phyloP scores from a whole-genome alignment of 2,329 filamentous ascomycete genomes.

The Paecilomyces formosus region DNA sequence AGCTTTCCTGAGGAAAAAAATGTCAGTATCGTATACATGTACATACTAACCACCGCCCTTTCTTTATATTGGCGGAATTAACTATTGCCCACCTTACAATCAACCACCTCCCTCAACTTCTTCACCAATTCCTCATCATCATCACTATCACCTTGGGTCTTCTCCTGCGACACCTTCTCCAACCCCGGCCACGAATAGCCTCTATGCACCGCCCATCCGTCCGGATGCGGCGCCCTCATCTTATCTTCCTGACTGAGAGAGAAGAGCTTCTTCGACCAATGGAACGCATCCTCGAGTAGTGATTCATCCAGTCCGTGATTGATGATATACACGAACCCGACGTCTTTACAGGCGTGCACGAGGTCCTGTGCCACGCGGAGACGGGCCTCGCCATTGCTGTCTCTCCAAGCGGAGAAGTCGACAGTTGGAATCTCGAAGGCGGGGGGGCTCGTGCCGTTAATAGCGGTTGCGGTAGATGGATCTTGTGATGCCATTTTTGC shows the following conservation, averaged over 20 bases:
- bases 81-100: conserved; percentile 41
- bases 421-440: conserved; percentile 28
- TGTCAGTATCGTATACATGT: not conserved
- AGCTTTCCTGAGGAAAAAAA: conserved; percentile 41
- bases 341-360: conserved; percentile 33
- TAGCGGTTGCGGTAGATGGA: not conserved
- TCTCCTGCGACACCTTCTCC: conserved; percentile 46
- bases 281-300: conserved; percentile 38
- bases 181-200: conserved; percentile 51
- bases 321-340: conserved; percentile 44
- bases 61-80: no score
- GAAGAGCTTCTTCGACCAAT: conserved; percentile 38
- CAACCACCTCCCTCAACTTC: conserved; percentile 39
- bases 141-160: conserved; percentile 24
- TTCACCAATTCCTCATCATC: conserved; percentile 33
- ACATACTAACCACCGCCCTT: no score
- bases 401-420: conserved; percentile 32
- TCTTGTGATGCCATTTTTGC: not conserved
- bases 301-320: conserved; percentile 39
- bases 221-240: conserved; percentile 43
- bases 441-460: not conserved
- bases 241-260: conserved; percentile 39
- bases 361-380: conserved; percentile 30
- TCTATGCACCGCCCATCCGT: conserved; percentile 43
- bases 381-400: conserved; percentile 18